Evolutionary conservation across 306 rosid genomes (phyloP).

Genomic region (Nissolia schottii): DNA sequence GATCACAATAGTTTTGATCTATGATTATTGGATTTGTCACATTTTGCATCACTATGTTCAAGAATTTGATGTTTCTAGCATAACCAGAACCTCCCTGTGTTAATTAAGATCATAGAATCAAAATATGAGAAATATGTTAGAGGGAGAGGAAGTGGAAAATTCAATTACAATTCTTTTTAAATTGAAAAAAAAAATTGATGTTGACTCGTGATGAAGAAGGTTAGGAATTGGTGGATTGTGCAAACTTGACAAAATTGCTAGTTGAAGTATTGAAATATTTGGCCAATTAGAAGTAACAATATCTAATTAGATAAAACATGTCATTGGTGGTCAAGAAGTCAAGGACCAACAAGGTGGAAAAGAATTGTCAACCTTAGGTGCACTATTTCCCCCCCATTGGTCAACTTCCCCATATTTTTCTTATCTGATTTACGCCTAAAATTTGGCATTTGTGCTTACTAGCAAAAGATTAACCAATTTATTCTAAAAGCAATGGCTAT

Average conservation of each 20-base stretch:
- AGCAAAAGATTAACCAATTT: neutral
- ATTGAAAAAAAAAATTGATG: neutral
- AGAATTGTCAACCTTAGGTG: constrained; percentile 7
- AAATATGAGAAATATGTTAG: neutral
- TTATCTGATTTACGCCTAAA: constrained; percentile 9
- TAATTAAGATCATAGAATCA: constrained; percentile 1
- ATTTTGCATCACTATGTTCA: constrained; percentile 56
- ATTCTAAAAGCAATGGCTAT: neutral
- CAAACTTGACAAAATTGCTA: neutral
- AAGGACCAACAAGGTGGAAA: neutral
- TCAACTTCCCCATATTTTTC: neutral
- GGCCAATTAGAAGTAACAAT: neutral
- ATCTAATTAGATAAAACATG: neutral
- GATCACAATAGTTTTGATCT: constrained; percentile 82
- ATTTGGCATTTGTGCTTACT: neutral
- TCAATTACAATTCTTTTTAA: neutral
- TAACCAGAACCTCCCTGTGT: constrained; percentile 74
- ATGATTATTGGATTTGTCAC: constrained; percentile 82
- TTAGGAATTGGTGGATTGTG: constrained; percentile 8
- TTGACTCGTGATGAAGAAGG: constrained; percentile 1
- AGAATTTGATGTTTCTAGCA: constrained; percentile 58
- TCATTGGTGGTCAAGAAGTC: constrained; percentile 1
- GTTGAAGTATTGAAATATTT: neutral
- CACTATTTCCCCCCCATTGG: neutral
- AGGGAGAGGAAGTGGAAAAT: neutral